Conservation (phyloP, 305 asterid species). For the Fraxinus dipetala region DNA sequence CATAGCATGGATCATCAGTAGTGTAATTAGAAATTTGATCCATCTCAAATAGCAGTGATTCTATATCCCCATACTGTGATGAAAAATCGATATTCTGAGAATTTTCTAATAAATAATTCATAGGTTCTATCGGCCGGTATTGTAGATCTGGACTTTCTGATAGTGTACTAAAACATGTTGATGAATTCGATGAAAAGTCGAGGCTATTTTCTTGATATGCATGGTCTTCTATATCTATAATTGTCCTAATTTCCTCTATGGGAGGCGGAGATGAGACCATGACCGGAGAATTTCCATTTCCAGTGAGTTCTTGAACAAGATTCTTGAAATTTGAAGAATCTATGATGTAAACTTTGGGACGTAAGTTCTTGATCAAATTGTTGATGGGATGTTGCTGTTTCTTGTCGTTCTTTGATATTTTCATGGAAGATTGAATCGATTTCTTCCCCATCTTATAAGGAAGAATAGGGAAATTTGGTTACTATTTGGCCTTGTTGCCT, state of each 20-base stretch:
- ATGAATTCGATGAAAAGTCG: conserved; percentile 25
- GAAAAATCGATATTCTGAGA: conserved; percentile 24
- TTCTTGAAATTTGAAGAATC: conserved; percentile 62
- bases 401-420: conserved; percentile 27
- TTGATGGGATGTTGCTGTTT: conserved; percentile 24
- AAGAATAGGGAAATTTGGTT: not conserved
- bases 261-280: conserved; percentile 20
- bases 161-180: conserved; percentile 18
- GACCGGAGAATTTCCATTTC: conserved; percentile 23
- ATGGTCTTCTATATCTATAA: conserved; percentile 13
- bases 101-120: conserved; percentile 14
- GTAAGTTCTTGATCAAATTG: conserved; percentile 29
- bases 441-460: conserved; percentile 49
- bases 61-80: conserved; percentile 36
- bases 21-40: conserved; percentile 28
- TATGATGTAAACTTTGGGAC: conserved; percentile 65
- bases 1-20: conserved; percentile 14
- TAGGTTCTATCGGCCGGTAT: conserved; percentile 5
- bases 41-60: conserved; percentile 48
- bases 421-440: conserved; percentile 33
- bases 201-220: conserved; percentile 26
- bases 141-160: conserved; percentile 25
- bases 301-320: conserved; percentile 69
- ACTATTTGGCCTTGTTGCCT: conserved; percentile 27
- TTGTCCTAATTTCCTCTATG: conserved; percentile 12